phyloP scores from a whole-genome alignment of 2,329 filamentous ascomycete genomes.

The Penicillium sp. region DNA sequence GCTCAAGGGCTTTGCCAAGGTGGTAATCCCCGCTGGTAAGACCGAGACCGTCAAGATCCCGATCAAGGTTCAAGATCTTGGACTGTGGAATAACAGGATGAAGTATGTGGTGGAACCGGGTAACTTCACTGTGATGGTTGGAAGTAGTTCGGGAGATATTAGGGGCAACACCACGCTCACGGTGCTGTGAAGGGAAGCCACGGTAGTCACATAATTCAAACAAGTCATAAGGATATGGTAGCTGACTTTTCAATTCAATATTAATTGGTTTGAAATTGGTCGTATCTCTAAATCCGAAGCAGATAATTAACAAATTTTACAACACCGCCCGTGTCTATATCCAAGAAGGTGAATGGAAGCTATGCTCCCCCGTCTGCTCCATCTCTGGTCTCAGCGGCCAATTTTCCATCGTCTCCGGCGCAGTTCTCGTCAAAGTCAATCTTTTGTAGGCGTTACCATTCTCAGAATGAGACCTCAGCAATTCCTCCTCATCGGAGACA shows the following conservation, averaged over 20 bases:
- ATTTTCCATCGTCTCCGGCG: slow-evolving; percentile 1
- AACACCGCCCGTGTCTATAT: not conserved
- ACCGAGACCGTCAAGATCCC: slow-evolving; percentile 55
- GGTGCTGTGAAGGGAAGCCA: slow-evolving; percentile 15
- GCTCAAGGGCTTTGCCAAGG: slow-evolving; percentile 67
- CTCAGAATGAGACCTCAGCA: not conserved
- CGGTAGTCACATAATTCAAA: not conserved
- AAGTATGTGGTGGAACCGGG: slow-evolving; percentile 72
- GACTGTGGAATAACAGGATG: slow-evolving; percentile 60
- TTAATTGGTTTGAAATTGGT: not conserved
- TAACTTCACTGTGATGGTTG: slow-evolving; percentile 62
- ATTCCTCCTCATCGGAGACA: not conserved
- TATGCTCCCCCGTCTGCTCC: not conserved
- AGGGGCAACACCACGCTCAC: slow-evolving; percentile 33
- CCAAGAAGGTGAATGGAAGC: not conserved
- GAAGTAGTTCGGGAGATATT: slow-evolving; percentile 46
- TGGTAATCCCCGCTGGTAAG: slow-evolving; percentile 58
- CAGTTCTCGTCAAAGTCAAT: slow-evolving; percentile 16
- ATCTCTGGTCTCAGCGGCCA: not conserved
- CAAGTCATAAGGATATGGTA: not conserved
- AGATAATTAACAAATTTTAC: not conserved
- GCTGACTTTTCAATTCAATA: not conserved
- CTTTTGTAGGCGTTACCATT: slow-evolving; percentile 6
- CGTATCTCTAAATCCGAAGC: not conserved
- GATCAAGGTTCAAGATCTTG: slow-evolving; percentile 51